Evolutionary conservation across 2,329 filamentous ascomycete genomes (phyloP), one percentile per base, ranked within the genome.

Genomic region (Cryphonectria parasitica): DNA sequence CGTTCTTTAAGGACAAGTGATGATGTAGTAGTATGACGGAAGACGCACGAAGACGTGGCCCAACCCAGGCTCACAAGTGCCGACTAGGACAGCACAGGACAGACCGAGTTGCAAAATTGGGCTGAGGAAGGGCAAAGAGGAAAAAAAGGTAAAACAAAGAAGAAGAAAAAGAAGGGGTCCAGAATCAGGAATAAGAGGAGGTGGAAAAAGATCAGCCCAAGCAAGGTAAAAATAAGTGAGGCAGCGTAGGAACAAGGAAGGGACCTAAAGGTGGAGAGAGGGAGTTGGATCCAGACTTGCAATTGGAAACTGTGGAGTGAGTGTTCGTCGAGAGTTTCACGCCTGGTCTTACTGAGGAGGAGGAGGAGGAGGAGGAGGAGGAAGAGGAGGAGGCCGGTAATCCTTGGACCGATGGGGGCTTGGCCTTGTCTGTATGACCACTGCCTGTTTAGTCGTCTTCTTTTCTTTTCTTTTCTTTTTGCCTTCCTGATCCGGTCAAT

Each of bases 291-390:
- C 45, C 64, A 28, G 52, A 22, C 45, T 52, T 52, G 64, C 31
- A 36, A 22, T 64, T 49, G 62, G 41, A 15, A 22, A 61, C 13
- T 25, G 52, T 52, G 25, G 52, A 67, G 36, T 43, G 19, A 25
- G n/a, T n/a, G 28, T 45, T 43, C 41, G 49, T 67, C 41, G 56
- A 68, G 66, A 68, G 66, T 68, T 62, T 68, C 56, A 68, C 17
- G 66, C 61, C 61, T n/a, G 39, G 58, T 63, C 66, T 62, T 39
- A 68, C 11, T 39, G 36, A 39, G 36, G 36, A 39, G 36, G 36
- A 39, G 36, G 10, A 39, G 36, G 10, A 39, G 36, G 36, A 36
- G 34, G 43, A 45, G 19, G 43, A 45, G 43, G 17, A 45, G 43
- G 43, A 45, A 6, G 43, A 49, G 43, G 56, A 68, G 43, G 56